These are phyloP conservation scores for Chaetothyriales sp. DNA, from an alignment of 2,329 filamentous ascomycete genomes.

Conservation along the genomic window DNA sequence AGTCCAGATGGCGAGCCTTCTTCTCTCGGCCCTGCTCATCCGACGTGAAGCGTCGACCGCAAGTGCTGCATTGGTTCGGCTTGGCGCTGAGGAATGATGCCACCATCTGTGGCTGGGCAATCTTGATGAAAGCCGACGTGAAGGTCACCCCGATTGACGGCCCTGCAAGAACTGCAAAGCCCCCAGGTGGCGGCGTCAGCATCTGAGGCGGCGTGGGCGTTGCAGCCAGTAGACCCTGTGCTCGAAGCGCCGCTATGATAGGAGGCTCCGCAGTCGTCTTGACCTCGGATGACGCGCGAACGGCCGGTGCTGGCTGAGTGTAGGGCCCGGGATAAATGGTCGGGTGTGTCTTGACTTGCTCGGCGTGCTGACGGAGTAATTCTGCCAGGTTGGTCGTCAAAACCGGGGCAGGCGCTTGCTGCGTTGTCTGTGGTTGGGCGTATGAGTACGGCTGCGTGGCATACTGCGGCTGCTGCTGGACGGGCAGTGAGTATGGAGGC, in stretches of 20 bases:
- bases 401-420: constrained; percentile 21
- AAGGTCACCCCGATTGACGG: constrained; percentile 33
- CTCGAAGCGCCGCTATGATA: constrained; percentile 36
- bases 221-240: constrained; percentile 50
- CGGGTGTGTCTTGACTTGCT: constrained; percentile 25
- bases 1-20: constrained; percentile 89
- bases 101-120: constrained; percentile 64
- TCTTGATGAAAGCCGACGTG: constrained; percentile 56
- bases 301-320: constrained; percentile 1
- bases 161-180: constrained; percentile 16
- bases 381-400: constrained; percentile 32
- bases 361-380: constrained; percentile 31
- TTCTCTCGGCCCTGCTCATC: constrained; percentile 66
- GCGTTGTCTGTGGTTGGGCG: constrained; percentile 17
- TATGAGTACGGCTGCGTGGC: constrained; percentile 21
- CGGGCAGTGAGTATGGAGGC: constrained; percentile 20
- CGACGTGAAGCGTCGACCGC: constrained; percentile 70
- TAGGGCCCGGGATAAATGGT: constrained; percentile 6
- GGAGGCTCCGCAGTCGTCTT: constrained; percentile 3
- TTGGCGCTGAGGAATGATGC: constrained; percentile 64
- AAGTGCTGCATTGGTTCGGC: constrained; percentile 80
- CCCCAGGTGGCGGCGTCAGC: constrained; percentile 24
- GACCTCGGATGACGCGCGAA: not conserved
- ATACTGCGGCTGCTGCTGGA: constrained; percentile 21
- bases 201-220: constrained; percentile 30